Evolutionary conservation across 1,139 yeast genomes (phyloP).

Genomic region (Lodderomyces beijingensis): DNA sequence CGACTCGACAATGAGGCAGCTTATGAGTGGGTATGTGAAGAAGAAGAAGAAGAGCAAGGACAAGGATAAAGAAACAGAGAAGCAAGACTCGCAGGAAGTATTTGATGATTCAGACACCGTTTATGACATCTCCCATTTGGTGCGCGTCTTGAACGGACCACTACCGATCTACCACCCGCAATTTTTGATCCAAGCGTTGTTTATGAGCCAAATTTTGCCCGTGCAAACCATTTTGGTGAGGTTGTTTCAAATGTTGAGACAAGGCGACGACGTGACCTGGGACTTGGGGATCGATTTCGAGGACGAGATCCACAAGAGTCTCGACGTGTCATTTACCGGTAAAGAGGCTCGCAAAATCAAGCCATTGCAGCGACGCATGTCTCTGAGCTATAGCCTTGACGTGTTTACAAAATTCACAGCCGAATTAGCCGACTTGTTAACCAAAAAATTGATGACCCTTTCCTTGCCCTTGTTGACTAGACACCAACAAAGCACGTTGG

Average conservation of each 20-base stretch:
- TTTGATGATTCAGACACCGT: conserved; percentile 17
- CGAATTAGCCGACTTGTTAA: conserved; percentile 45
- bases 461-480: conserved; percentile 80
- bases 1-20: conserved; percentile 36
- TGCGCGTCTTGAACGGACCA: conserved; percentile 80
- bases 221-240: conserved; percentile 56
- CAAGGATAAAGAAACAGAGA: no score
- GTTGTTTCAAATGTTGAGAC: conserved; percentile 49
- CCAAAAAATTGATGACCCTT: conserved; percentile 57
- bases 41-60: conserved; percentile 13
- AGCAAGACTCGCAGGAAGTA: conserved; percentile 4
- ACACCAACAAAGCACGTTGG: conserved; percentile 84
- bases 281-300: conserved; percentile 29
- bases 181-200: conserved; percentile 70
- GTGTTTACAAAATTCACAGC: conserved; percentile 40
- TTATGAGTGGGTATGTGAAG: conserved; percentile 44
- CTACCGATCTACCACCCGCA: conserved; percentile 92
- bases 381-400: conserved; percentile 16
- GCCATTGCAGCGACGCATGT: conserved; percentile 18
- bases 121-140: conserved; percentile 48
- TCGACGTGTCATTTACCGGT: not conserved
- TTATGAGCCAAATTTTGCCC: conserved; percentile 53
- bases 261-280: conserved; percentile 30
- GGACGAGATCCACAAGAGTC: conserved; percentile 11
- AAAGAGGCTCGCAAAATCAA: conserved; percentile 15